Percentiles rank a stretch among this genome's conserved stretches.
Conservation (phyloP, 345 rosid genomes). For the Erodium maritimum region DNA sequence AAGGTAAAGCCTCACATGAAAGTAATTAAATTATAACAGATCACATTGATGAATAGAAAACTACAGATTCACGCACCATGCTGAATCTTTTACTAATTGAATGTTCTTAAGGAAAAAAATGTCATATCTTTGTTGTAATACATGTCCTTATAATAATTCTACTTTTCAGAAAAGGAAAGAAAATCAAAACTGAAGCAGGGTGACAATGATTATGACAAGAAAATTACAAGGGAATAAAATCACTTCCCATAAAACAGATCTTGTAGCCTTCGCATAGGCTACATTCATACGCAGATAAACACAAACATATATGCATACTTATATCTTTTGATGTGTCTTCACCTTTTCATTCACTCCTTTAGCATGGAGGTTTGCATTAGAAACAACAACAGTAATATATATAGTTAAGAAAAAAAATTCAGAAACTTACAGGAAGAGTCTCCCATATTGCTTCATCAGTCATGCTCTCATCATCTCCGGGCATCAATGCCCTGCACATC, state of each 20-base stretch:
- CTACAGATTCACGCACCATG: background rate
- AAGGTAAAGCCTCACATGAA: too few relatives aligned
- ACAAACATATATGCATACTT: background rate
- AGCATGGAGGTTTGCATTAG: too few relatives aligned
- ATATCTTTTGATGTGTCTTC: background rate
- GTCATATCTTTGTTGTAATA: background rate
- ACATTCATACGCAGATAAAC: background rate
- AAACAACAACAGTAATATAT: too few relatives aligned
- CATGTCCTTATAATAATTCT: background rate
- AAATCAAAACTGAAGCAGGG: background rate
- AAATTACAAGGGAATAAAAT: too few relatives aligned
- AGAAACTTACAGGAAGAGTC: conserved; percentile 74
- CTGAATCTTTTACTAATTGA: background rate
- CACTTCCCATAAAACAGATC: background rate
- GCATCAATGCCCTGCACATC: conserved; percentile 89
- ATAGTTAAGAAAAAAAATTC: background rate
- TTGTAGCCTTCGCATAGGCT: background rate
- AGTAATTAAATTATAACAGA: too few relatives aligned
- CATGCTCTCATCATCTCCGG: conserved; percentile 89
- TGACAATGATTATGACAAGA: background rate
- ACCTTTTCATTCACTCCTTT: too few relatives aligned
- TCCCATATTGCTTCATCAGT: conserved; percentile 94
- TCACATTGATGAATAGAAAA: too few relatives aligned
- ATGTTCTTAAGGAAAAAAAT: background rate
- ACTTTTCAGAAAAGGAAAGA: too few relatives aligned